Evolutionary conservation across 1,284 basidiomycete genomes (phyloP).

Genomic region (Dichomitus squalens): DNA sequence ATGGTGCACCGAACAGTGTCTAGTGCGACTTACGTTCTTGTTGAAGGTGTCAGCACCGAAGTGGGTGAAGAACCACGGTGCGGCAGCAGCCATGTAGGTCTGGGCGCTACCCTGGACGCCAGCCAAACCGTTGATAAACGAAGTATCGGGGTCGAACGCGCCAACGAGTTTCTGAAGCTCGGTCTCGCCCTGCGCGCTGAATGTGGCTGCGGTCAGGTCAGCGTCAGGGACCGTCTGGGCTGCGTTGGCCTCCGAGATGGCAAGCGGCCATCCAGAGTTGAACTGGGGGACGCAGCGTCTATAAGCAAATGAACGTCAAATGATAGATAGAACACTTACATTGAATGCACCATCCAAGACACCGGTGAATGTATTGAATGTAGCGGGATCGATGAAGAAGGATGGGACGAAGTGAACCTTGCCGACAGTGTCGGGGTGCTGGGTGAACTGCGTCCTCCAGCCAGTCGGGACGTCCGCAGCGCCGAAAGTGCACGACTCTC

Average conservation of each 20-base stretch:
- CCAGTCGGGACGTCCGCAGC: slow-evolving; percentile 50
- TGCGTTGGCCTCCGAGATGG: slow-evolving; percentile 50
- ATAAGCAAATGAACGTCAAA: too few relatives aligned
- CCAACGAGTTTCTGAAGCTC: slow-evolving; percentile 43
- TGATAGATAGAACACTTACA: too few relatives aligned
- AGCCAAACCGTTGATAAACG: slow-evolving; percentile 34
- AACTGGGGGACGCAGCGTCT: slow-evolving; percentile 41
- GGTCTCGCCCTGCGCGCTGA: slow-evolving; percentile 33
- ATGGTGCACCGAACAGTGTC: not conserved
- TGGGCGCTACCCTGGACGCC: slow-evolving; percentile 25
- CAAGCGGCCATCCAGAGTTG: slow-evolving; percentile 68
- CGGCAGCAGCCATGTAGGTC: slow-evolving; percentile 38
- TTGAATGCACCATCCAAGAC: slow-evolving; percentile 65
- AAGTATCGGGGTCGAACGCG: slow-evolving; percentile 48
- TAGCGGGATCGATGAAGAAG: slow-evolving; percentile 62
- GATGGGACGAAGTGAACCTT: slow-evolving; percentile 64
- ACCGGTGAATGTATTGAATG: slow-evolving; percentile 48
- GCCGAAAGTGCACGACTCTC: slow-evolving; percentile 77
- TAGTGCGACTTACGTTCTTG: slow-evolving; percentile 67
- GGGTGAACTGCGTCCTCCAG: slow-evolving; percentile 60
- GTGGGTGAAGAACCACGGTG: slow-evolving; percentile 77
- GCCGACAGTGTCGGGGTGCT: slow-evolving; percentile 48
- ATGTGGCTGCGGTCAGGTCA: slow-evolving; percentile 22
- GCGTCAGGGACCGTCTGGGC: slow-evolving; percentile 29
- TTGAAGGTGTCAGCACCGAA: slow-evolving; percentile 67